Percentiles rank a stretch among this genome's conserved stretches.
Conservation (phyloP, 495 filamentous ascomycete species). For the Podospora pseudocomata region DNA sequence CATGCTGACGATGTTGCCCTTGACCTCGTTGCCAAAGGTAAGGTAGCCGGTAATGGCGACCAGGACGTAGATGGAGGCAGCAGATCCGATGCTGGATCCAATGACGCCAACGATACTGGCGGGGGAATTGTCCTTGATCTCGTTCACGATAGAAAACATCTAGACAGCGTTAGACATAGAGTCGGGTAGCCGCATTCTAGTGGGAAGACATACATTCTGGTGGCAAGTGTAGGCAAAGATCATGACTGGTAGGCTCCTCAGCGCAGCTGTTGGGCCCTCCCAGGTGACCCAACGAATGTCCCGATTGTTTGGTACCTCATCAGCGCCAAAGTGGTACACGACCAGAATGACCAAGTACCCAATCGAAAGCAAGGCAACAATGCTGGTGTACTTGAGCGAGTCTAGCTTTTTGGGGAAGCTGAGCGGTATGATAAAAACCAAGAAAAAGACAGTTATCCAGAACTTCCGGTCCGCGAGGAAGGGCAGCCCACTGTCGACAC, state of each 20-base stretch:
- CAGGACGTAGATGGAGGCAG: constrained; percentile 76
- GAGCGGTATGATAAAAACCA: constrained; percentile 91
- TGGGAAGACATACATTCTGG: constrained; percentile 68
- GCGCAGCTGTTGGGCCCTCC: constrained; percentile 69
- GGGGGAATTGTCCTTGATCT: constrained; percentile 82
- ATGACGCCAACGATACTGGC: constrained; percentile 75
- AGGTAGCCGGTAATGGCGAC: constrained; percentile 94
- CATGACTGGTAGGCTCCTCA: constrained; percentile 88
- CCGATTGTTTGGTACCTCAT: constrained; percentile 68
- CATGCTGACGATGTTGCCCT: constrained; percentile 90
- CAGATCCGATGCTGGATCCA: constrained; percentile 73
- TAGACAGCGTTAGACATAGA: constrained; percentile 32
- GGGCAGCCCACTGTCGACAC: constrained; percentile 52
- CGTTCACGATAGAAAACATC: constrained; percentile 99
- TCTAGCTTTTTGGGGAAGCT: constrained; percentile 88
- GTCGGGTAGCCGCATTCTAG: background rate
- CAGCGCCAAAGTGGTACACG: constrained; percentile 82
- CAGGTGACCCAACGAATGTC: constrained; percentile 69
- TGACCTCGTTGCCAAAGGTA: constrained; percentile 82
- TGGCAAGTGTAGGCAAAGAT: constrained; percentile 99
- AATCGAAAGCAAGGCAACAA: constrained; percentile 88
- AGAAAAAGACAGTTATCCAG: constrained; percentile 97
- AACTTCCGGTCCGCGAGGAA: constrained; percentile 88
- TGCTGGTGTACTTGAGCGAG: constrained; percentile 93
- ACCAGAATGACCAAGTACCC: constrained; percentile 90